A percentile compares a stretch with the other conserved stretches of the same genome.
phyloP scores from a whole-genome alignment of 1,284 basidiomycete genomes.

The Trichosporon coremiiforme region DNA sequence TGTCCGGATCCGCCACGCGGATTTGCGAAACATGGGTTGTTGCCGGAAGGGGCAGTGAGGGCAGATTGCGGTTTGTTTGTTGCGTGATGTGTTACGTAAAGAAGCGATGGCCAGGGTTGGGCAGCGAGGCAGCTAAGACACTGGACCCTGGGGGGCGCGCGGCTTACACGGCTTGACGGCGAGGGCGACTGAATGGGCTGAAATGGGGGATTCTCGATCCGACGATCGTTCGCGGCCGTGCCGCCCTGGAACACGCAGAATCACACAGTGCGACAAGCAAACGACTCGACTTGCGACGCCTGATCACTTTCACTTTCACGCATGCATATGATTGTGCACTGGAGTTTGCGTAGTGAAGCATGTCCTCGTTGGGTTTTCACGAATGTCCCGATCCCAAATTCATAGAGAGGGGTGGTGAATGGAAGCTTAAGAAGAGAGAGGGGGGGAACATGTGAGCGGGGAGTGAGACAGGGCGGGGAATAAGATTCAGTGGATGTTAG shows the following conservation, averaged over 20 bases:
- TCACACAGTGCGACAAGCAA: no score
- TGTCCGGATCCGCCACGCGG: no score
- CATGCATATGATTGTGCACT: not conserved
- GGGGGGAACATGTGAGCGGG: not conserved
- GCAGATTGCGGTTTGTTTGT: constrained; percentile 1
- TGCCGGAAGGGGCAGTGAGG: not conserved
- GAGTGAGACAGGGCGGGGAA: not conserved
- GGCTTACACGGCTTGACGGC: no score
- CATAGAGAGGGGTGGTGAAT: not conserved
- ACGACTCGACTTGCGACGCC: not conserved
- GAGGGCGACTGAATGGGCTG: not conserved
- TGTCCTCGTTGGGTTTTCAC: not conserved
- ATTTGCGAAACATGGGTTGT: not conserved
- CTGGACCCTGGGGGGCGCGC: no score
- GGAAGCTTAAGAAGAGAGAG: constrained; percentile 4
- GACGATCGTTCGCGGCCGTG: not conserved
- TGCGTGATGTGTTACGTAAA: constrained; percentile 13
- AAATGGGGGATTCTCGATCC: not conserved
- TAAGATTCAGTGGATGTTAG: constrained; percentile 1
- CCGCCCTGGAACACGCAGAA: no score
- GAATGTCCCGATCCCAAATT: no score
- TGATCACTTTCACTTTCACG: not conserved
- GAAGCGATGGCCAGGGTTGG: no score
- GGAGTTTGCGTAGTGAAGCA: not conserved
- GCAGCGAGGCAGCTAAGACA: no score